A percentile compares a stretch with the other conserved stretches of the same genome.
Conservation (phyloP, 202 grass and related monocot genomes). For the Carex sylvatica region DNA sequence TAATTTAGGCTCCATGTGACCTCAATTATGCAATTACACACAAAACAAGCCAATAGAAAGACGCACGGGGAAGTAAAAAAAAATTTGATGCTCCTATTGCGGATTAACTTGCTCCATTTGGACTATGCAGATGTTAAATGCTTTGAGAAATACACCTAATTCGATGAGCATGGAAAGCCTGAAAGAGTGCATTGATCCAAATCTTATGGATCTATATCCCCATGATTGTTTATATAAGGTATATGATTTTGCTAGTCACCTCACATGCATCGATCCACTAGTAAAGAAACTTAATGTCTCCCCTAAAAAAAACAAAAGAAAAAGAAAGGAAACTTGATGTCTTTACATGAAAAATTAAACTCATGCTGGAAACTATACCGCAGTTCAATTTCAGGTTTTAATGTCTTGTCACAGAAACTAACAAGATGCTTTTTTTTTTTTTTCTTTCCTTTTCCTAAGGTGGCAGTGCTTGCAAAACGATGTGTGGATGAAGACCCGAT, state of each 20-base stretch:
- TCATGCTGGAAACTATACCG: not conserved
- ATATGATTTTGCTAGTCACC: slow-evolving; percentile 8
- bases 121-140: slow-evolving; percentile 71
- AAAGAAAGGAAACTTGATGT: not conserved
- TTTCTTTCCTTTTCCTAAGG: slow-evolving; percentile 32
- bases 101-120: slow-evolving; percentile 21
- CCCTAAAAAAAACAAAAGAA: too few species aligned
- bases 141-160: slow-evolving; percentile 64
- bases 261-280: not conserved
- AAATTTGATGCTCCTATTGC: not conserved
- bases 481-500: slow-evolving; percentile 95
- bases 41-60: not conserved
- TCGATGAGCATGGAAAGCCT: slow-evolving; percentile 61
- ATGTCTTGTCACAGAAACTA: not conserved
- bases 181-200: slow-evolving; percentile 67
- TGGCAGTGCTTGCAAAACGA: slow-evolving; percentile 82
- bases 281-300: not conserved
- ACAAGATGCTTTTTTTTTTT: not conserved
- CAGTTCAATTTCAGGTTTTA: not conserved
- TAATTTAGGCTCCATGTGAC: not conserved
- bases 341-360: not conserved
- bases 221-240: slow-evolving; percentile 90
- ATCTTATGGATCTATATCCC: slow-evolving; percentile 80
- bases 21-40: slow-evolving; percentile 2
- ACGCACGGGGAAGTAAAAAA: not conserved